Base-by-base conservation (phyloP, 2,329 filamentous ascomycete genomes). In the Parafenestella ontariensis region DNA sequence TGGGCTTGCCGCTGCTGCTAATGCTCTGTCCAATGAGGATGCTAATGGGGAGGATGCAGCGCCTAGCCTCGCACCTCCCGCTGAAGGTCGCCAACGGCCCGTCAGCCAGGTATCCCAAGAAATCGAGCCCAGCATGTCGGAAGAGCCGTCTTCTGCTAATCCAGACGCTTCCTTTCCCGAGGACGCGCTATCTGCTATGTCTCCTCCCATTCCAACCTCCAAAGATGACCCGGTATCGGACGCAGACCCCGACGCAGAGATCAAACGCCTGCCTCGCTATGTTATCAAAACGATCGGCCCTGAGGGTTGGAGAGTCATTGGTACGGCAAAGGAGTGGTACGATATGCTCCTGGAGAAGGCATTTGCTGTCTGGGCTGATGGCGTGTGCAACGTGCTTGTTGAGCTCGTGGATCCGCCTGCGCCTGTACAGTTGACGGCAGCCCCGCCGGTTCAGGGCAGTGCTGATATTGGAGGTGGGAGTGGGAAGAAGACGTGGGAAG, bases 1-100 rank as follows among this genome's bases (percentile, higher is more conserved):
- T 11, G 70, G 69, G 9, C 65, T 75, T 10, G 71, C 72, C 26
- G 68, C 63, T 13, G 71, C 71, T 11, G 72, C 72, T 3, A 70
- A 66, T 28, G 66, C 66, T 18, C 46, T 72, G 13, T 60, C 71
- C 31, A 55, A 53, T 28, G 63, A 64, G 26, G 41, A 53, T 28
- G 34, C 46, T 37, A 40, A 37, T 5, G 23, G 42, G 34, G 43
- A 21, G 26, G 36, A n/a, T 18, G 5, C 17, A 28, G 31, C 36
- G 39, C 18, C 37, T 26, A 8, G 26, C 15, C 20, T 36, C 26
- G 26, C 36, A 41, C 13, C 39, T 44, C 17, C 37, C 15, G 2
- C 21, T n/a, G 41, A 43, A 29, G n/a, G 24, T n/a, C 41, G 17
- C n/a, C 41, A 29, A 18, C 13, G 24, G 11, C 17, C 24, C 41